Evolutionary conservation across 164 flowering plant species (phyloP), one percentile per base, ranked within the genome.

Genomic region (Vitis rotundifolia): DNA sequence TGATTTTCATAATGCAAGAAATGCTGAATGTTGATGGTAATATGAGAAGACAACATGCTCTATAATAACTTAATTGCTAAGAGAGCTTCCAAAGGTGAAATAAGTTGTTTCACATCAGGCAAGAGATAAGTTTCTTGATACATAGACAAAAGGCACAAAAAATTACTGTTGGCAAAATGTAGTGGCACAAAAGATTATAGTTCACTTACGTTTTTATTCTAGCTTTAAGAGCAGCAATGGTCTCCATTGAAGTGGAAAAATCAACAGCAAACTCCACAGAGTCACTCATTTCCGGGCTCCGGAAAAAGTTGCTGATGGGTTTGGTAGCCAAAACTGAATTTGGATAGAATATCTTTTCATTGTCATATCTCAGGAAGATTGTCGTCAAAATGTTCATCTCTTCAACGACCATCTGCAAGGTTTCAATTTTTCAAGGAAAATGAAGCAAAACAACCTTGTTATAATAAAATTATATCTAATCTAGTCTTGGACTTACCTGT

Each of bases 351-450:
- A 91, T 87, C 76, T 91, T 93, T 75, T 93, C 96, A 64, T 90
- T 91, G 82, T 93, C 97, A 68, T 76, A 83, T 77, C 86, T 87
- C 84, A 94, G 62, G 77, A 93, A 93, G 59, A 91, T 67, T 19
- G 95, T 93, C 0, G 89, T 87, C 78, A 91, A 76, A 47, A 93
- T 86, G 77, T 91, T 91, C 95, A 93, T 85, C 84, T 93, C 97
- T 73, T 93, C 98, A n/a, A 93, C 98, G 8, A 82, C 59, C 91
- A 93, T 82, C 98, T 93, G 89, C 66, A 69, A 75, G 48, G 18
- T 18, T 61, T 60, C 8, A 49, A 58, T 48, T 50, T 11, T 75
- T 69, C 26, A 75, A 60, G 26, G 19, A 69, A 64, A 47, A 13
- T 29, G 8, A 44, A 28, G 60, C 61, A 11, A 31, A 29, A 60